A percentile compares a stretch with the other conserved stretches of the same genome.
Evolutionary conservation across 371 early-diverging fungal genomes (phyloP).

Genomic region (Rhizopus microsporus): DNA sequence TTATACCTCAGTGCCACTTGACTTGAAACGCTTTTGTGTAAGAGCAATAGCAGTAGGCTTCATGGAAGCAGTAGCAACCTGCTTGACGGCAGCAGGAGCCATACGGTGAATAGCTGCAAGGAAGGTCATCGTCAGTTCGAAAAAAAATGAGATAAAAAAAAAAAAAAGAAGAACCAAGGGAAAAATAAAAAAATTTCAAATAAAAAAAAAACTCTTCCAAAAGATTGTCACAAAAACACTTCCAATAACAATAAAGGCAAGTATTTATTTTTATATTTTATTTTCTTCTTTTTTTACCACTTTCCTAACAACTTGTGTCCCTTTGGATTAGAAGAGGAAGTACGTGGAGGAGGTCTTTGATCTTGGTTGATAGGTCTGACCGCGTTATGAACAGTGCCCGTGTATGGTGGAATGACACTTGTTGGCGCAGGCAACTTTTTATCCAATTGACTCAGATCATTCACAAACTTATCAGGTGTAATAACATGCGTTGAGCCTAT

Average conservation of each 20-base stretch:
- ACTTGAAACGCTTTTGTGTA: constrained; percentile 51
- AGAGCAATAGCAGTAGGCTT: constrained; percentile 40
- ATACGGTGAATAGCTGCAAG: constrained; percentile 47
- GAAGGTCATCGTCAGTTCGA: constrained; percentile 35
- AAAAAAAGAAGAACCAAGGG: constrained; percentile 14
- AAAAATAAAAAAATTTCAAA: constrained; percentile 5
- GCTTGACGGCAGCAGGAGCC: constrained; percentile 46
- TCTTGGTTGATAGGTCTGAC: background rate
- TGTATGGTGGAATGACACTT: constrained; percentile 42
- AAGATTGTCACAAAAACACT: background rate
- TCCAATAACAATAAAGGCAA: no score
- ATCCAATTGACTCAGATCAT: constrained; percentile 51
- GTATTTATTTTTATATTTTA: background rate
- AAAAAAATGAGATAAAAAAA: constrained; percentile 9
- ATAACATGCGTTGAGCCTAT: constrained; percentile 77
- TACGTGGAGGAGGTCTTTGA: constrained; percentile 18
- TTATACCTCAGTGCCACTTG: constrained; percentile 41
- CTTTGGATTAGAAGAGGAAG: constrained; percentile 14
- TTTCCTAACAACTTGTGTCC: constrained; percentile 28
- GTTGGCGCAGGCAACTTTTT: constrained; percentile 27
- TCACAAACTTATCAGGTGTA: constrained; percentile 77
- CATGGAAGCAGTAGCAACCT: constrained; percentile 30
- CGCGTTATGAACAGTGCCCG: constrained; percentile 23
- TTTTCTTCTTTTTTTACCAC: constrained; percentile 15
- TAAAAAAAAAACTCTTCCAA: background rate